Percentiles rank a stretch among this genome's conserved stretches.
phyloP scores from a whole-genome alignment of 2,329 filamentous ascomycete genomes.

The Sphaerulina musiva region DNA sequence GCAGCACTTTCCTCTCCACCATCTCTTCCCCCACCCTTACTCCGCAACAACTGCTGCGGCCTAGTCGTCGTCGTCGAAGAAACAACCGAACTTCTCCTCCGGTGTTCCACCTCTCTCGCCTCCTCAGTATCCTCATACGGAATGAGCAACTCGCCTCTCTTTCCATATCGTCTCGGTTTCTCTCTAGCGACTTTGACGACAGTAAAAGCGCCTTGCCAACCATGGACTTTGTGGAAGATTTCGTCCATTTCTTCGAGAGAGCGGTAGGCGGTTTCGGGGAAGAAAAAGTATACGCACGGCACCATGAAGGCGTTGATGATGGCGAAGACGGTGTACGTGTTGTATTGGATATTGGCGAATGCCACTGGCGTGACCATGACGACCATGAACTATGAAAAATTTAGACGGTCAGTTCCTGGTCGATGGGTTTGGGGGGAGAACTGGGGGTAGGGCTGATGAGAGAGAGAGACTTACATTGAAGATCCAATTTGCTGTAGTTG shows the following conservation, averaged over 20 bases:
- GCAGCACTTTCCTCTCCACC: constrained; percentile 6
- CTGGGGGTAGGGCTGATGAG: neutral
- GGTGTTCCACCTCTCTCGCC: constrained; percentile 10
- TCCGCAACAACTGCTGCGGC: too few species aligned
- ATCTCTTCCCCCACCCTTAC: neutral
- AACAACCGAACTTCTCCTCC: constrained; percentile 22
- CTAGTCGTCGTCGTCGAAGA: neutral
- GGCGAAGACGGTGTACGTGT: constrained; percentile 58
- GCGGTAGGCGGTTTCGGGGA: constrained; percentile 53
- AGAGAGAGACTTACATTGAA: constrained; percentile 33
- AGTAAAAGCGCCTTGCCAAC: constrained; percentile 49
- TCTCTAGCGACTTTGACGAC: constrained; percentile 48
- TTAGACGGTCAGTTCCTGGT: neutral
- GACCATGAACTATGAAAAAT: constrained; percentile 16
- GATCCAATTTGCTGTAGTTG: constrained; percentile 39
- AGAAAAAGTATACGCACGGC: constrained; percentile 36
- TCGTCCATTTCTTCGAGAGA: constrained; percentile 61
- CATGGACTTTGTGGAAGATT: constrained; percentile 38
- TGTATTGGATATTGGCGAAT: constrained; percentile 50
- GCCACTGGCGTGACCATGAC: constrained; percentile 57
- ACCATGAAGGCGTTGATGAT: constrained; percentile 58
- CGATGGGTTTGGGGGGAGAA: too few species aligned
- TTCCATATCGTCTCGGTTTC: constrained; percentile 52
- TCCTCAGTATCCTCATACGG: constrained; percentile 42
- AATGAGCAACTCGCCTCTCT: constrained; percentile 52